A percentile compares a stretch with the other conserved stretches of the same genome.
Conservation (phyloP, 1,284 basidiomycete species). For the Exobasidium cylindrosporum region DNA sequence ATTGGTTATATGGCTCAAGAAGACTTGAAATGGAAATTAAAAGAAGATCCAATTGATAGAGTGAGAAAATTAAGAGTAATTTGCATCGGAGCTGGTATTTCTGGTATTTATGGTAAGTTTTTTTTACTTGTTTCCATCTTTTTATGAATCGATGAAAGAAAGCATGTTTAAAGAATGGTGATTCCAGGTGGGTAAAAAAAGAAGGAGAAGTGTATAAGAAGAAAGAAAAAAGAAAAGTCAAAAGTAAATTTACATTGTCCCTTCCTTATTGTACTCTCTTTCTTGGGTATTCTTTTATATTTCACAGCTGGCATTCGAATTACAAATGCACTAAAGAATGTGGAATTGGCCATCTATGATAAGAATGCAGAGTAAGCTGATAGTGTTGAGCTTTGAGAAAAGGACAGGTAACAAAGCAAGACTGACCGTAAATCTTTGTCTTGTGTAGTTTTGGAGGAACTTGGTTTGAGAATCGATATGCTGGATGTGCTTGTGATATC, state of each 20-base stretch:
- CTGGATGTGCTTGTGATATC: conserved; percentile 5
- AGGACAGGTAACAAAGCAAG: not conserved
- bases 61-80: not conserved
- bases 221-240: not conserved
- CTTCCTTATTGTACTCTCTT: not conserved
- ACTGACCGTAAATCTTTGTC: not conserved
- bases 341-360: not conserved
- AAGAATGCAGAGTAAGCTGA: conserved; percentile 3
- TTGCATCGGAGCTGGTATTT: conserved; percentile 3
- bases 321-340: not conserved
- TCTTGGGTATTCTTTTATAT: not conserved
- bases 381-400: not conserved
- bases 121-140: no score
- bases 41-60: not conserved
- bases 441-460: conserved; percentile 2
- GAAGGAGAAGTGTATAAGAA: no score
- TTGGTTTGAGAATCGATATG: conserved; percentile 6
- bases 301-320: conserved; percentile 3
- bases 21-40: conserved; percentile 1
- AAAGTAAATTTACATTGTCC: not conserved
- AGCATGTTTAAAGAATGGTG: no score
- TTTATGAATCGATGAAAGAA: no score
- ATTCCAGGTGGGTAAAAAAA: no score
- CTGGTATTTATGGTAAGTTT: conserved; percentile 2
- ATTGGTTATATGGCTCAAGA: not conserved